Conservation (phyloP, 352 stramenopile genomes). For the Halophytophthora batemanensis region DNA sequence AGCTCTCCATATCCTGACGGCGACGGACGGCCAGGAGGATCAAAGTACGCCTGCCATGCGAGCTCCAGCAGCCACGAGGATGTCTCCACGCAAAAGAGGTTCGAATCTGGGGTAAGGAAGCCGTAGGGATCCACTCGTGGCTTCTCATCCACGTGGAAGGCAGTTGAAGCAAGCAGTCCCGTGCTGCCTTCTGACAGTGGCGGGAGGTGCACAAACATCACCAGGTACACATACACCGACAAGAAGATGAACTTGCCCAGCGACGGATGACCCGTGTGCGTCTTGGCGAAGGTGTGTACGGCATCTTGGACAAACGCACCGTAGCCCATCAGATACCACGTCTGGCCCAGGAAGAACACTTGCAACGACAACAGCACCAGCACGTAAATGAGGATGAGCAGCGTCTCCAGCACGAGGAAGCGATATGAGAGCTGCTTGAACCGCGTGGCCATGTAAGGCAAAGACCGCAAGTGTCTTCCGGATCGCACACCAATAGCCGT, state of each 20-base stretch:
- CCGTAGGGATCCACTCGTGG: constrained; percentile 59
- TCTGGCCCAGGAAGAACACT: constrained; percentile 54
- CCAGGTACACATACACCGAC: constrained; percentile 78
- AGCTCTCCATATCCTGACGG: constrained; percentile 76
- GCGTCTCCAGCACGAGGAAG: constrained; percentile 74
- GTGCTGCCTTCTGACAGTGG: constrained; percentile 44
- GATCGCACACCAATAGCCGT: constrained; percentile 52
- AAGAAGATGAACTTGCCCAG: constrained; percentile 76
- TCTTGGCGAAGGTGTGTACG: constrained; percentile 65
- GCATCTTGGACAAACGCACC: constrained; percentile 64
- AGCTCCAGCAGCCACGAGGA: constrained; percentile 78
- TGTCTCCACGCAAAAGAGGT: constrained; percentile 87
- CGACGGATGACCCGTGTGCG: constrained; percentile 47
- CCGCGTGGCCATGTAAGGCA: constrained; percentile 84
- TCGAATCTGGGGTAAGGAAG: constrained; percentile 62
- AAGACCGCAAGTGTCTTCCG: constrained; percentile 47
- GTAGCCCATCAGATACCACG: constrained; percentile 70
- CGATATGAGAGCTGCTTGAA: constrained; percentile 87
- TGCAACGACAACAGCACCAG: constrained; percentile 64
- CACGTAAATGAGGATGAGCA: constrained; percentile 76
- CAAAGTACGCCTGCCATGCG: constrained; percentile 87
- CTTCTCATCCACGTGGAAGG: constrained; percentile 69
- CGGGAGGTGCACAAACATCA: constrained; percentile 83
- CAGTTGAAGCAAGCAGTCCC: constrained; percentile 57
- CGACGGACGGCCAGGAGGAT: constrained; percentile 71